phyloP scores from a whole-genome alignment of 148 eudicot genomes.

The Vaccinium myrtillus region DNA sequence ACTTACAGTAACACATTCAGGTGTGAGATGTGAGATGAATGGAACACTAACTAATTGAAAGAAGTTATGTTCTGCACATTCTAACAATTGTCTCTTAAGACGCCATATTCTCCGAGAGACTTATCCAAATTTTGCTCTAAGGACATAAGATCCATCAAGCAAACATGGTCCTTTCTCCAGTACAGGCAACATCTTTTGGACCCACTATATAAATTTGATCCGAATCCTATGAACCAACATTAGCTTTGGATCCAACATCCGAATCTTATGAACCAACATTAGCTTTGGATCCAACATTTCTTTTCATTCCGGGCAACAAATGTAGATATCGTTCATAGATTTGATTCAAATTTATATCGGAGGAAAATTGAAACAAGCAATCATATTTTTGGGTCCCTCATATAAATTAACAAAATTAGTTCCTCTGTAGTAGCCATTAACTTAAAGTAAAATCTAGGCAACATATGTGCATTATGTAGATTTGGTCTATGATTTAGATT shows the following conservation, averaged over 20 bases:
- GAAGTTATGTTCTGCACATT: neutral
- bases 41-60: neutral
- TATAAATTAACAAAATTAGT: neutral
- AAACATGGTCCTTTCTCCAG: neutral
- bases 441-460: neutral
- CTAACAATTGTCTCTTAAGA: neutral
- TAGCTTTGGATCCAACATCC: neutral
- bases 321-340: neutral
- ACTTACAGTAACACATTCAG: neutral
- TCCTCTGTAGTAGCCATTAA: neutral
- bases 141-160: neutral
- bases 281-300: neutral
- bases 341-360: neutral
- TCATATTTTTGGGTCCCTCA: neutral
- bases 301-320: neutral
- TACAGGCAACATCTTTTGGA: neutral
- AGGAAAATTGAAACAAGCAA: neutral
- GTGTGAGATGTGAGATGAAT: neutral
- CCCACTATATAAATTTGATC: neutral
- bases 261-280: neutral
- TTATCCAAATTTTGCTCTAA: neutral
- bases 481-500: neutral
- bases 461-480: neutral
- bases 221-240: neutral
- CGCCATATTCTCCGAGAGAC: neutral